These are phyloP conservation scores for Entomortierella lignicola DNA, from an alignment of 192 early-diverging fungal genomes.

Conservation along the genomic window DNA sequence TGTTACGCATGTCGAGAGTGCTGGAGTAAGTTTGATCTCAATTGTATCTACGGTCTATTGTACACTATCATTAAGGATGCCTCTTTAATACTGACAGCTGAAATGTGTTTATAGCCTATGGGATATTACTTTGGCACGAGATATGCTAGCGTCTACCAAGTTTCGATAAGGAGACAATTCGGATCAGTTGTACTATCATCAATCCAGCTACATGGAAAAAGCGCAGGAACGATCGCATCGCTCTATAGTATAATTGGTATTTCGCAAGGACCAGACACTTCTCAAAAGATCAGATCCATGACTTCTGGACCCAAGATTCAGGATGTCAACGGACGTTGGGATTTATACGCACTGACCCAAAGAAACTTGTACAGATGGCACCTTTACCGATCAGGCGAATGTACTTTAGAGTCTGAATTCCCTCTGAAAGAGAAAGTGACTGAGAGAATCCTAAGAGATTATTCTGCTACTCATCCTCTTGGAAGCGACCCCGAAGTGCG, in stretches of 20 bases:
- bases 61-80: no score
- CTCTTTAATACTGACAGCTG: neutral
- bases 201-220: constrained; percentile 14
- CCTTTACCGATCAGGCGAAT: constrained; percentile 37
- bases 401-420: constrained; percentile 15
- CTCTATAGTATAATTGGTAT: constrained; percentile 42
- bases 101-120: constrained; percentile 25
- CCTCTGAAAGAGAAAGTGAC: constrained; percentile 29
- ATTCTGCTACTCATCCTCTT: constrained; percentile 13
- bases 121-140: constrained; percentile 43
- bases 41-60: no score
- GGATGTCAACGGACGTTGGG: constrained; percentile 42
- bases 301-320: constrained; percentile 49
- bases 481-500: constrained; percentile 36
- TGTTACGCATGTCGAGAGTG: constrained; percentile 36
- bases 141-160: constrained; percentile 24
- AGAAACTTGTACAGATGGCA: constrained; percentile 36
- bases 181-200: constrained; percentile 15
- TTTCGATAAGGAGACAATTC: constrained; percentile 29
- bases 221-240: constrained; percentile 25
- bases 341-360: constrained; percentile 37
- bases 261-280: constrained; percentile 23
- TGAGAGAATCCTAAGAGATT: constrained; percentile 27
- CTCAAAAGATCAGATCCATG: constrained; percentile 33
- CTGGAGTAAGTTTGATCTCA: constrained; percentile 33